Evolutionary conservation across 2,329 filamentous ascomycete genomes (phyloP), one percentile per base, ranked within the genome.

Genomic region (Colletotrichum horii): DNA sequence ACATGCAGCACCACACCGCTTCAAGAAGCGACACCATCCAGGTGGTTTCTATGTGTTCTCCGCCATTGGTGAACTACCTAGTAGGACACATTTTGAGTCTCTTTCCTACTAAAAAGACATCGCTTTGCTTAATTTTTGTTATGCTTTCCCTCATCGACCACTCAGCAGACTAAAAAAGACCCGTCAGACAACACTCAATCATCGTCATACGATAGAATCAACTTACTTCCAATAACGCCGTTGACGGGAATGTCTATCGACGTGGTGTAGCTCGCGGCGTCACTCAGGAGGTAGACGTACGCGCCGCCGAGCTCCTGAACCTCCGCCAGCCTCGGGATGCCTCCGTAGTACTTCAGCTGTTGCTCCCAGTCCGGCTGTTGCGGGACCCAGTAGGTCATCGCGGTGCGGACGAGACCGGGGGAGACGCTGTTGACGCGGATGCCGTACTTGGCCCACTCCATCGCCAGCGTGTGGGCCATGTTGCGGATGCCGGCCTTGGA

Each of bases 341-440:
- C 89, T 4, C 89, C 89, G 78, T 91, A 91, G 79, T 91, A 91
- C 81, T 90, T 87, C 83, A 91, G 86, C 82, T 91, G 88, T 77
- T 85, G 82, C 73, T 89, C 87, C 90, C 89, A 91, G 79, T 91
- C 89, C 0, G 88, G 87, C 32, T 85, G 83, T 19, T 85, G 85
- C 70, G 87, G 85, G 4, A 91, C 88, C 78, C 87, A 88, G 79
- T 88, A 89, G 4, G 87, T 89, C 82, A 89, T 83, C 5, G 86
- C 86, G 0, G 87, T 86, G 80, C 83, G 83, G 67, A 86, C 83
- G 66, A 84, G 84, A 78, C 82, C 87, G 1, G 88, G 87, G 0
- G 86, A 88, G 43, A 89, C 82, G 26, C 82, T 84, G 82, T 89
- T 89, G 74, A 88, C 85, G 9, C 86, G 82, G 76, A 87, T 88